Percentiles rank a stretch among this genome's conserved stretches.
These are phyloP conservation scores for Candida glucosophila DNA, from an alignment of 1,139 yeast species.

Conservation along the genomic window DNA sequence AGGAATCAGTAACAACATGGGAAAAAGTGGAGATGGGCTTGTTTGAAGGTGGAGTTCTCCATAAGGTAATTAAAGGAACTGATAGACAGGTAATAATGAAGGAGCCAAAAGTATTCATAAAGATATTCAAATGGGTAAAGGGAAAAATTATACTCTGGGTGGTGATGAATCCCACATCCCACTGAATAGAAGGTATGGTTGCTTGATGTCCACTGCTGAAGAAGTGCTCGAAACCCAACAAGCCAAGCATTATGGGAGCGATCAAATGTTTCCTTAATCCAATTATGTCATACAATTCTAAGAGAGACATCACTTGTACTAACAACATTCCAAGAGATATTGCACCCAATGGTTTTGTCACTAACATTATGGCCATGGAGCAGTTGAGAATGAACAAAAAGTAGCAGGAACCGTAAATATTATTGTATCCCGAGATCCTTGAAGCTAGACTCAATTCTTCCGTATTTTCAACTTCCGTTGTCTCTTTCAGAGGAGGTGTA, in stretches of 20 bases:
- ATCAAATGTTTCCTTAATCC: conserved; percentile 58
- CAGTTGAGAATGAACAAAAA: conserved; percentile 66
- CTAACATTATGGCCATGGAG: conserved; percentile 58
- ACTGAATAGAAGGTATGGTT: conserved; percentile 85
- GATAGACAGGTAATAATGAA: conserved; percentile 62
- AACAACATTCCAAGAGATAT: conserved; percentile 61
- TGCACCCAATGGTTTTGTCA: conserved; percentile 83
- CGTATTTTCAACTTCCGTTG: conserved; percentile 5
- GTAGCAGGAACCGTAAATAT: conserved; percentile 81
- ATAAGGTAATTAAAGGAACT: conserved; percentile 65
- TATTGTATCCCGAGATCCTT: conserved; percentile 68
- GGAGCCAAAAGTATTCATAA: conserved; percentile 81
- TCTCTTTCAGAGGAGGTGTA: conserved; percentile 1
- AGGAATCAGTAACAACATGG: conserved; percentile 60
- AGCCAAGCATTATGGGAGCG: conserved; percentile 64
- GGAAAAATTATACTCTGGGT: conserved; percentile 72
- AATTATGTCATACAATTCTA: conserved; percentile 64
- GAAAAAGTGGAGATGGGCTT: conserved; percentile 65
- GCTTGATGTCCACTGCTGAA: conserved; percentile 97
- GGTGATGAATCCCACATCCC: conserved; percentile 89
- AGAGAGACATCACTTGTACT: conserved; percentile 61
- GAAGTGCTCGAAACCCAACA: conserved; percentile 74
- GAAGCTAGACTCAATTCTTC: conserved; percentile 10
- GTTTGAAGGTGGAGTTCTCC: conserved; percentile 68
- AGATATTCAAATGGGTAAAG: conserved; percentile 71